Conservation (phyloP, 164 flowering plant genomes). For the Magnolia changhungtana region DNA sequence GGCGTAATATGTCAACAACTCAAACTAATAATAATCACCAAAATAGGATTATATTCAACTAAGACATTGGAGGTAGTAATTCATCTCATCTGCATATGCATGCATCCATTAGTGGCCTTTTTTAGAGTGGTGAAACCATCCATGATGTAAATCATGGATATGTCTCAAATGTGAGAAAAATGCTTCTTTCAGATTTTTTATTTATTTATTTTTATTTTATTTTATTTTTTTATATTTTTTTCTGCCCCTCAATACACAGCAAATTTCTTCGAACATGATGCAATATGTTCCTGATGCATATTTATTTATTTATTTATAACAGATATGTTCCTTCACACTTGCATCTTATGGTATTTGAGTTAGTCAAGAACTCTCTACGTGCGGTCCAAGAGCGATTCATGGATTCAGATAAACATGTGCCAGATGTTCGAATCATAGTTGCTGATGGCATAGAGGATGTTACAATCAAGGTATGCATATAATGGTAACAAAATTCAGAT, state of each 20-base stretch:
- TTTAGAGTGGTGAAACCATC: not conserved
- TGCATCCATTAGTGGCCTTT: not conserved
- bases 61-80: not conserved
- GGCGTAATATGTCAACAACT: no score
- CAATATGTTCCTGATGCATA: no score
- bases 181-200: not conserved
- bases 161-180: not conserved
- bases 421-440: conserved; percentile 80
- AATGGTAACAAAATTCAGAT: not conserved
- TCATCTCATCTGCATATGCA: not conserved
- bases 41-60: no score
- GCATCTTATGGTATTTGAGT: conserved; percentile 95
- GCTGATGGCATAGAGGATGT: conserved; percentile 98
- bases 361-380: conserved; percentile 96
- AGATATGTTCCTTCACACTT: conserved; percentile 94
- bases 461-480: conserved; percentile 71
- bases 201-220: no score
- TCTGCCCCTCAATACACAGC: not conserved
- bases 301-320: conserved; percentile 1
- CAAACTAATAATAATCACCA: no score
- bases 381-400: conserved; percentile 89
- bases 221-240: no score
- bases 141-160: not conserved
- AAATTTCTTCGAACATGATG: no score
- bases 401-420: conserved; percentile 82